These are phyloP conservation scores for Boletus sp. DNA, from an alignment of 1,284 basidiomycete genomes.

Conservation along the genomic window DNA sequence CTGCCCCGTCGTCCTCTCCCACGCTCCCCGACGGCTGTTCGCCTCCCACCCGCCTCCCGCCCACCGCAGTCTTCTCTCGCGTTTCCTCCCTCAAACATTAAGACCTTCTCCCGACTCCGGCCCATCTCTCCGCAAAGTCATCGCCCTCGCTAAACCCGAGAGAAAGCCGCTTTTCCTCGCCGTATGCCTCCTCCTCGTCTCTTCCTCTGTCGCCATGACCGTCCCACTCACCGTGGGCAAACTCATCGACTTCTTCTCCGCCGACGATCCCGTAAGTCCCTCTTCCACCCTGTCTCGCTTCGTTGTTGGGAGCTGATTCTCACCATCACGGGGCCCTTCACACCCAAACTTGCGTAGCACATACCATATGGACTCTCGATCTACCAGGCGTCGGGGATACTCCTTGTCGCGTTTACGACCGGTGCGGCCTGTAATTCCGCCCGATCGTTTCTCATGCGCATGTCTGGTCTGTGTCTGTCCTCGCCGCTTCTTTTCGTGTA, in stretches of 20 bases:
- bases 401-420: constrained; percentile 80
- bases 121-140: constrained; percentile 71
- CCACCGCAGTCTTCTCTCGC: constrained; percentile 37
- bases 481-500: not conserved
- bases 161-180: constrained; percentile 68
- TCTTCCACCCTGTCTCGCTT: not conserved
- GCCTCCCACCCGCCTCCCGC: constrained; percentile 10
- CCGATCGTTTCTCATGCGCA: constrained; percentile 85
- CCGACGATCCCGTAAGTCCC: constrained; percentile 57
- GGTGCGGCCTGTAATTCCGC: constrained; percentile 89
- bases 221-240: constrained; percentile 88
- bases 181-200: constrained; percentile 62
- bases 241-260: constrained; percentile 88
- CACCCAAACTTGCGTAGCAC: constrained; percentile 42
- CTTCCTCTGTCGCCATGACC: constrained; percentile 82
- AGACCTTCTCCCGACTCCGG: constrained; percentile 34
- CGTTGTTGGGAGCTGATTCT: not conserved
- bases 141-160: constrained; percentile 77
- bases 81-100: constrained; percentile 36
- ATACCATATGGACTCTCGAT: constrained; percentile 76
- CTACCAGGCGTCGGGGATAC: constrained; percentile 72
- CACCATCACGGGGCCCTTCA: not conserved
- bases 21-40: constrained; percentile 7
- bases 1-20: not conserved
- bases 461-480: constrained; percentile 50